Evolutionary conservation across 2,329 filamentous ascomycete genomes (phyloP), one percentile per base, ranked within the genome.

Genomic region (Trichoderma pleuroti): DNA sequence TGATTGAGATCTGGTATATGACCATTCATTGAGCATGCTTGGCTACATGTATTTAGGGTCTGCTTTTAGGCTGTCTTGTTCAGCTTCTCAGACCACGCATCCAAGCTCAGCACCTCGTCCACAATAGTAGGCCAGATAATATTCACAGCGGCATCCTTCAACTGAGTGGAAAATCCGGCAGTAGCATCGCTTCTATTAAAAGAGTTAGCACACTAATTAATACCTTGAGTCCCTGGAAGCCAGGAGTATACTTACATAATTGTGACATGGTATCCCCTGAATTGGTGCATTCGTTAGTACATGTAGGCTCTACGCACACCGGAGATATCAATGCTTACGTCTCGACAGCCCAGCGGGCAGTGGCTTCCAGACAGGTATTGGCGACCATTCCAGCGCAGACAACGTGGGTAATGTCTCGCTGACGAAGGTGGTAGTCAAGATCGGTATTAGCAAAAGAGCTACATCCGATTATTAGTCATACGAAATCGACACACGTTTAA

Each of bases 361-460:
- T 74, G 6, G 70, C 26, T 56, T 74, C 73, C 0, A 74, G 49
- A 46, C 73, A 74, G 5, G 72, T 73, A 59, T 74, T 74, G 24
- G 72, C 70, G 2, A 72, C 67, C 71, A 74, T 59, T 28, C 73
- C 73, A 5, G 72, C 72, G 36, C 68, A 70, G 32, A 74, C 70
- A 21, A 74, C 30, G 21, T 74, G 65, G 4, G 72, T 74, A 11
- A 74, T 72, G 9, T 70, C 70, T 21, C 66, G 66, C 30, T 68
- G 66, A 16, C 56, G 66, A 68, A 68, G 66, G 4, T 68, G 66
- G 5, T 68, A 68, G 56, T 68, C 66, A 18, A 68, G 66, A 21
- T 68, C 66, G 18, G 66, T 68, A 52, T 68, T 68, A 3, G 56
- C 66, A 32, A 68, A 68, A 2, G 66, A 68, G 66, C 66, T 68